Base-by-base conservation (phyloP, 148 eudicot genomes). In the Spergularia marina region DNA sequence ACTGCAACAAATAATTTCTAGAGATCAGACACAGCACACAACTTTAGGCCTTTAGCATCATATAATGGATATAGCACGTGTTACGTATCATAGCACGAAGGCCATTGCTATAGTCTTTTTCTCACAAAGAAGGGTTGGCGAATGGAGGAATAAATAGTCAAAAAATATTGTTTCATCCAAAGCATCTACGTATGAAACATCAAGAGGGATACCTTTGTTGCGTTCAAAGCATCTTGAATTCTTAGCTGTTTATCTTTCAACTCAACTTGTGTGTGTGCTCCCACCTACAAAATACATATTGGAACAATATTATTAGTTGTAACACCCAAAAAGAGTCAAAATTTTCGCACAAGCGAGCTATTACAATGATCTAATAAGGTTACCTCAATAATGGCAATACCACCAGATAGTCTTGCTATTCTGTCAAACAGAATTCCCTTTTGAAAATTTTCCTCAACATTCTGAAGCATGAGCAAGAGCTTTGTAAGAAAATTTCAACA, bases 181-280 rank as follows among this genome's bases (percentile, higher is more conserved):
- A 36, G 20, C 71, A 39, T 5, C 7, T 44, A 15, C 14, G 15
- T 25, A 23, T 44, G n/a, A 40, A 66, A 2, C 20, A 36, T 23
- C 20, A 75, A 72, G 7, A 18, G 59, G 63, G 10, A 72, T 78
- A 93, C 98, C 93, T 91, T 90, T 40, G 96, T 81, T 79, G 98
- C 98, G 89, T 93, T 93, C 39, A 91, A 60, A 65, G 98, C 91
- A 88, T 93, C 98, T 86, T 93, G 86, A 62, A 91, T 88, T 80
- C 90, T 89, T 30, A 93, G 80, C 57, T 93, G 91, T 75, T 89
- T 93, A 78, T 93, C 98, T 74, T 93, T 93, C 77, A 89, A 76
- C 84, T 90, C 97, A 14, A 90, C 82, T 72, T 86, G 86, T 57
- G 95, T 91, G 66, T 90, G 98, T 72, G 98, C 97, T 75, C 98